Conservation (phyloP, 73 alveolate genomes). For the Tetrahymena malaccensis region DNA sequence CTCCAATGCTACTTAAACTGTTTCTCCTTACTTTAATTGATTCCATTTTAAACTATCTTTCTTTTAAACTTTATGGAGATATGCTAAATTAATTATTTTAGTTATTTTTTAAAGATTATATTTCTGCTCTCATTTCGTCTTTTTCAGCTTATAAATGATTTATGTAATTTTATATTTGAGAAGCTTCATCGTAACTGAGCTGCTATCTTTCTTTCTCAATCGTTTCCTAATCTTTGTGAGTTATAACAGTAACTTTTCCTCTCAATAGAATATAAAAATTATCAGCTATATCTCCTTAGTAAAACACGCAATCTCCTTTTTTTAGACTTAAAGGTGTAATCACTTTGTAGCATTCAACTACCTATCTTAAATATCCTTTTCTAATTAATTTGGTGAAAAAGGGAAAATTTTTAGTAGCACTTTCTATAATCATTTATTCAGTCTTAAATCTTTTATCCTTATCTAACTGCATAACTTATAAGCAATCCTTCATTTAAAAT, state of each 20-base stretch:
- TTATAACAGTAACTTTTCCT: neutral
- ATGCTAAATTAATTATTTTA: neutral
- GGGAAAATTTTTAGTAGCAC: neutral
- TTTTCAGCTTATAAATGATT: neutral
- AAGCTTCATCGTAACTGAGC: neutral
- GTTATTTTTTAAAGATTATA: neutral
- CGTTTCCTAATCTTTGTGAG: neutral
- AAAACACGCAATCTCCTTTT: neutral
- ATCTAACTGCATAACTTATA: neutral
- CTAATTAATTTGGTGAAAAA: neutral
- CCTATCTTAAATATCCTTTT: neutral
- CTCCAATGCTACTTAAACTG: neutral
- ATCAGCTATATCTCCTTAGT: neutral
- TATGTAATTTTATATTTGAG: neutral
- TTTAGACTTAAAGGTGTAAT: neutral
- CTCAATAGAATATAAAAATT: neutral
- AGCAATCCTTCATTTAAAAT: neutral
- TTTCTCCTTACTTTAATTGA: neutral
- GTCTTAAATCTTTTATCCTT: neutral
- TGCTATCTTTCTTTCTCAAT: neutral
- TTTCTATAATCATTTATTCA: neutral
- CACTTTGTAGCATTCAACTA: neutral
- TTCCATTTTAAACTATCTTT: neutral
- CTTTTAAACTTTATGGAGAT: neutral
- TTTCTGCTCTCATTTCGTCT: neutral